Evolutionary conservation across 2,329 filamentous ascomycete genomes (phyloP), one percentile per base, ranked within the genome.

Genomic region (Aspergillus proliferans): DNA sequence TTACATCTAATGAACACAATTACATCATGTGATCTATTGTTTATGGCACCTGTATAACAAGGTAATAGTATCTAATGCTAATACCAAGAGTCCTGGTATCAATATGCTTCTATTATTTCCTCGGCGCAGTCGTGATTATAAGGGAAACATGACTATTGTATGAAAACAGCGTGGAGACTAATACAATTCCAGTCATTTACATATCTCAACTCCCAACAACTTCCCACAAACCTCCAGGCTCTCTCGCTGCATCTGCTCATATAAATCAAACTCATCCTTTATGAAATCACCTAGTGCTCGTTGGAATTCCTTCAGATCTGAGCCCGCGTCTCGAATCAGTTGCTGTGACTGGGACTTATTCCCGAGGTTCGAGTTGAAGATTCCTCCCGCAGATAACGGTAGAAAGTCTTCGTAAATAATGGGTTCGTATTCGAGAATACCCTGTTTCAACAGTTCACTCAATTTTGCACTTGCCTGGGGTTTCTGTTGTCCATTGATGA

Each of bases 381-480:
- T 80, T 0, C 76, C 76, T 0, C 75, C 77, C 0, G 77, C 77
- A 1, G 75, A 78, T 2, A 80, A 59, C 0, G 77, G 77, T 3
- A 80, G 61, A 43, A 80, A 80, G 47, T 80, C 77, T 49, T 80
- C 77, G 48, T 80, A 80, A 0, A 71, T 77, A 15, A 80, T 69
- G 2, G 77, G 74, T 3, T 68, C 57, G 4, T 64, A 66, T 36
- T 65, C 55, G 0, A 79, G 34, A 3, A 66, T 22, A 0, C 67
- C 66, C 0, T 61, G 45, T 2, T 56, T 47, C 1, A 77, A 45
- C 1, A 76, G 61, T 1, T 58, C 42, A 15, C 33, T 36, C 33
- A 36, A 36, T 36, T 15, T 36, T 15, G 2, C 6, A 6, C 14
- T 36, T 8, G 33, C 5, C 33, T 28, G 2, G 26, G 14, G 14